Base-by-base conservation (phyloP, 495 filamentous ascomycete species). In the Trichoderma orchidacearum region DNA sequence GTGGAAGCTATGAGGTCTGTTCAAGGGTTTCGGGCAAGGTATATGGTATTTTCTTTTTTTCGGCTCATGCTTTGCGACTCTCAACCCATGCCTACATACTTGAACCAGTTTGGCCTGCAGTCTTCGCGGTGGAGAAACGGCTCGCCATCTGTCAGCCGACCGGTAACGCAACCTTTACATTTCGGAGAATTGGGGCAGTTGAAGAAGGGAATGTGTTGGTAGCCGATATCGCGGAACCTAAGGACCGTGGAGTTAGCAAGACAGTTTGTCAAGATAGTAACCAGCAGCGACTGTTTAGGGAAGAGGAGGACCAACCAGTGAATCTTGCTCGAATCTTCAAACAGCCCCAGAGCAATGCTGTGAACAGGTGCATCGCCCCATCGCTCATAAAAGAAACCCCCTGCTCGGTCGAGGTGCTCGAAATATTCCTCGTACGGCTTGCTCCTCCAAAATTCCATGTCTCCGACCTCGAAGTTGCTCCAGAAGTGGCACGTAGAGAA, bases 401-500 rank as follows among this genome's bases (percentile, higher is more conserved):
- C 94, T 0, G 90, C 86, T 21, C 87, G 82, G 71, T 99, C 94
- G 30, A 99, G 75, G 66, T 96, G 89, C 67, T 96, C 84, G 72
- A 99, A 99, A 68, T 96, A 99, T 54, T 90, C 88, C 67, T 92
- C 85, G 68, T 99, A 99, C 53, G 80, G 78, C 68, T 90, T 81
- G 62, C 90, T 86, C 11, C 94, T 78, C 89, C 91, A 99, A 74
- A 99, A 96, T 59, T 79, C 81, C 81, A 99, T 82, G 66, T 96
- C 90, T 31, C 83, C 94, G 62, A 99, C 94, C 72, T 99, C 94
- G 64, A 99, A 99, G 72, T 99, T 99, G 58, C 83, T 90, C 94
- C 94, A 99, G 76, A 99, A 99, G 71, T 99, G 94, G 69, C 94
- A 99, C n/a, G 94, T 98, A 11, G 88, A 93, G 76, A 96, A 98